Evolutionary conservation across 169 alveolate species (phyloP).

Genomic region (Amoebophrya sp.): DNA sequence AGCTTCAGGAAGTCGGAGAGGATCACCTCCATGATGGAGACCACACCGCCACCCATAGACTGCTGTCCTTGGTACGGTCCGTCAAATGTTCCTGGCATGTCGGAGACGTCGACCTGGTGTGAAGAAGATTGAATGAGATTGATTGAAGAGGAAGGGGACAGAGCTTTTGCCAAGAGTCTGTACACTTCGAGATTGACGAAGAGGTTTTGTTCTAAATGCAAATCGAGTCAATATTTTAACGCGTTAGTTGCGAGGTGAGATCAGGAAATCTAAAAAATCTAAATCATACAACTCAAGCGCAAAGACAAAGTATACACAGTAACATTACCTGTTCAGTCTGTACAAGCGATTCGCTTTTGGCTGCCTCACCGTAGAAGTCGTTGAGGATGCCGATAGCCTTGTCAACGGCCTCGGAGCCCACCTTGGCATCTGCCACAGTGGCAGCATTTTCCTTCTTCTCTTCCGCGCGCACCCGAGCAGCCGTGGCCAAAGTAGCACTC

Average conservation of each 20-base stretch:
- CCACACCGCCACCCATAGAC: neutral
- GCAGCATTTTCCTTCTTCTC: neutral
- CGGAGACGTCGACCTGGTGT: neutral
- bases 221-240: no score
- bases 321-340: no score
- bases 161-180: no score
- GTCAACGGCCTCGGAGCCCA: neutral
- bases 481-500: neutral
- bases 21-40: neutral
- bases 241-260: no score
- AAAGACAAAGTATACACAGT: no score
- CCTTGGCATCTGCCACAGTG: neutral
- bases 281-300: no score
- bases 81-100: neutral
- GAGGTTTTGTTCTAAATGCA: no score
- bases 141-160: no score
- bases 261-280: no score
- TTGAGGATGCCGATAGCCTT: neutral
- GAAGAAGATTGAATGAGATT: no score
- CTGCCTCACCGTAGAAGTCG: neutral
- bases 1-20: neutral
- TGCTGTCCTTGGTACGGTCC: neutral
- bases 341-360: neutral
- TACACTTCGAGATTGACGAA: no score
- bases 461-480: neutral